These are phyloP conservation scores for Azolla pinnata DNA, from an alignment of 75 land plant genomes.

Conservation along the genomic window DNA sequence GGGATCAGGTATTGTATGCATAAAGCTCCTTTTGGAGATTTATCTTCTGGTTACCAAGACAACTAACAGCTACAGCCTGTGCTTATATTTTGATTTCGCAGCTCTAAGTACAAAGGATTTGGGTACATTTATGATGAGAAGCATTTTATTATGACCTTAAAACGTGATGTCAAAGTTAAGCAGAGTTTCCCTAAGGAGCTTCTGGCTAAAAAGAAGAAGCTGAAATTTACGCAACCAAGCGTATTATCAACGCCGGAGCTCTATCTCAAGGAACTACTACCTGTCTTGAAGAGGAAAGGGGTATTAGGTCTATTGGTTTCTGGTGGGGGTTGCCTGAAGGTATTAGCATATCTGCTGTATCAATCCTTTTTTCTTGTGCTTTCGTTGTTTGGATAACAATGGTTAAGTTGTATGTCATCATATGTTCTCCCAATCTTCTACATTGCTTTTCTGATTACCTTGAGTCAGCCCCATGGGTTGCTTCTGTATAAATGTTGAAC, in stretches of 20 bases:
- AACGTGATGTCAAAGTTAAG: slow-evolving; percentile 53
- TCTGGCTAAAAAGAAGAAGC: slow-evolving; percentile 32
- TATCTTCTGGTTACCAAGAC: no score
- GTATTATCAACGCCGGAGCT: slow-evolving; percentile 38
- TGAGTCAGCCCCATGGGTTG: no score
- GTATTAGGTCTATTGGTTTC: slow-evolving; percentile 49
- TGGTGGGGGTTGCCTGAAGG: slow-evolving; percentile 90
- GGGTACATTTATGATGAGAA: slow-evolving; percentile 67
- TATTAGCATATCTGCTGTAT: slow-evolving; percentile 1
- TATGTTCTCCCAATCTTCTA: no score
- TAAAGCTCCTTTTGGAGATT: no score
- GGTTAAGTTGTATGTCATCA: not conserved
- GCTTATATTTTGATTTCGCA: no score
- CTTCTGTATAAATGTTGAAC: no score
- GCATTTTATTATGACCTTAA: slow-evolving; percentile 58
- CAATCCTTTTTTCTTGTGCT: not conserved
- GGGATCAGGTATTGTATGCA: slow-evolving; percentile 66
- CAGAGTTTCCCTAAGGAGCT: slow-evolving; percentile 58
- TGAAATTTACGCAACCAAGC: slow-evolving; percentile 31
- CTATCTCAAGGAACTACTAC: slow-evolving; percentile 51
- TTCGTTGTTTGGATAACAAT: not conserved
- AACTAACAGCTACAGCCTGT: no score
- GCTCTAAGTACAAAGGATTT: slow-evolving; percentile 74
- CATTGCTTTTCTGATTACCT: no score
- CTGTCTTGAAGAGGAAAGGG: slow-evolving; percentile 41